phyloP scores from a whole-genome alignment of 2,329 filamentous ascomycete genomes.

The Nemania sp. region DNA sequence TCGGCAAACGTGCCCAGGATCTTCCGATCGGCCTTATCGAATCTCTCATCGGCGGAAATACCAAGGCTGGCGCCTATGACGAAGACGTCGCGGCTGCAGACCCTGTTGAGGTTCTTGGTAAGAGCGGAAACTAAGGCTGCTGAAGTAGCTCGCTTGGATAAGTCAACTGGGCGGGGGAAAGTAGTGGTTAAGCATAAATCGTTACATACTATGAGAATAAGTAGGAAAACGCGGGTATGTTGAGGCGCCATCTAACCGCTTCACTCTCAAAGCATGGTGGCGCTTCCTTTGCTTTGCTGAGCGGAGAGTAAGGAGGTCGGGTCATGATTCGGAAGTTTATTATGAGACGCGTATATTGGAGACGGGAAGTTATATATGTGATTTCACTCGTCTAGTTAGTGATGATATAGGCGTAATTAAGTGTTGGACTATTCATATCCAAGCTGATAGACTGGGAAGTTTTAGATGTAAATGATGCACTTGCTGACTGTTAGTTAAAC shows the following conservation, averaged over 20 bases:
- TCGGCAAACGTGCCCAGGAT: constrained; percentile 1
- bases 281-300: background rate
- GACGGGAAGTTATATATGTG: background rate
- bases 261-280: background rate
- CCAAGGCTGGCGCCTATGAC: background rate
- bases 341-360: background rate
- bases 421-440: too few species aligned
- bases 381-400: background rate
- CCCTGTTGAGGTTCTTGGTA: constrained; percentile 1
- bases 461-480: too few species aligned
- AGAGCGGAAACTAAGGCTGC: background rate
- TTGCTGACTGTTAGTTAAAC: too few species aligned
- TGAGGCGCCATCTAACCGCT: background rate
- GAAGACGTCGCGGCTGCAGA: constrained; percentile 10
- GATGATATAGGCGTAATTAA: too few species aligned
- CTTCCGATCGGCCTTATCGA: constrained; percentile 4
- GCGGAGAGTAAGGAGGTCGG: background rate
- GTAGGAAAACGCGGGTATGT: background rate
- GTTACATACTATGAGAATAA: background rate
- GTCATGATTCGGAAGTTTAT: background rate
- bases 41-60: background rate
- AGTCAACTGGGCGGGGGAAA: background rate
- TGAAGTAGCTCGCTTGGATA: background rate
- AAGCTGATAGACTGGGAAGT: too few species aligned
- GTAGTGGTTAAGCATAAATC: background rate